Percentiles rank a stretch among this genome's conserved stretches.
Evolutionary conservation across 192 early-diverging fungal genomes (phyloP).

Genomic region (Cetraspora pellucida): DNA sequence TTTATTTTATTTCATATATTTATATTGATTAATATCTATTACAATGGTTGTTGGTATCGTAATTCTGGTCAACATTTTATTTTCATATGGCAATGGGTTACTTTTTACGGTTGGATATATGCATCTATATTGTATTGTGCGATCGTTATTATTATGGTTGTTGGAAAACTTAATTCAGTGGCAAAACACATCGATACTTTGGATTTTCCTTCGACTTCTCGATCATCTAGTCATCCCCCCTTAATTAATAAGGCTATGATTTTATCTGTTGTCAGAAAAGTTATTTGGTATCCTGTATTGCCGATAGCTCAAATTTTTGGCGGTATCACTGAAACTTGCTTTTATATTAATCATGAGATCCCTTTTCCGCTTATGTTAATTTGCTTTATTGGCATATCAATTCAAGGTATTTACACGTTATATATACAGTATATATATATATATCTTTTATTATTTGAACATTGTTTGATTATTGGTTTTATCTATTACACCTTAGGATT

Average conservation of each 20-base stretch:
- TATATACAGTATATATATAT: too few species aligned
- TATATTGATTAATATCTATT: not conserved
- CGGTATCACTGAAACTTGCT: too few species aligned
- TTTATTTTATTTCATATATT: not conserved
- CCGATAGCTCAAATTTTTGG: too few species aligned
- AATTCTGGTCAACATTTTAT: not conserved
- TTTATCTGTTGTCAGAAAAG: too few species aligned
- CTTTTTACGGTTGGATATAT: constrained; percentile 1
- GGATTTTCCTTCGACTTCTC: too few species aligned
- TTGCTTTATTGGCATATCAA: not conserved
- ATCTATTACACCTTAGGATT: constrained; percentile 1
- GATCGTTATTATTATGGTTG: not conserved
- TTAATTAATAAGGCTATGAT: not conserved
- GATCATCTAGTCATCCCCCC: not conserved
- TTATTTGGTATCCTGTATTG: too few species aligned
- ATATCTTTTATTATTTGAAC: not conserved
- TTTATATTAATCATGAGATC: too few species aligned
- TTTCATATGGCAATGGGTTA: constrained; percentile 23
- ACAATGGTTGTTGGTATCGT: not conserved
- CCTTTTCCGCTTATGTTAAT: too few species aligned
- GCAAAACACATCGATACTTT: too few species aligned
- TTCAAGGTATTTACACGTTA: constrained; percentile 27
- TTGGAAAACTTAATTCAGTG: not conserved
- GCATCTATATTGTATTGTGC: not conserved
- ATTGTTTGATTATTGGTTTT: not conserved